Percentiles rank a stretch among this genome's conserved stretches.
Evolutionary conservation across 345 rosid species (phyloP).

Genomic region (Kernera saxatilis): DNA sequence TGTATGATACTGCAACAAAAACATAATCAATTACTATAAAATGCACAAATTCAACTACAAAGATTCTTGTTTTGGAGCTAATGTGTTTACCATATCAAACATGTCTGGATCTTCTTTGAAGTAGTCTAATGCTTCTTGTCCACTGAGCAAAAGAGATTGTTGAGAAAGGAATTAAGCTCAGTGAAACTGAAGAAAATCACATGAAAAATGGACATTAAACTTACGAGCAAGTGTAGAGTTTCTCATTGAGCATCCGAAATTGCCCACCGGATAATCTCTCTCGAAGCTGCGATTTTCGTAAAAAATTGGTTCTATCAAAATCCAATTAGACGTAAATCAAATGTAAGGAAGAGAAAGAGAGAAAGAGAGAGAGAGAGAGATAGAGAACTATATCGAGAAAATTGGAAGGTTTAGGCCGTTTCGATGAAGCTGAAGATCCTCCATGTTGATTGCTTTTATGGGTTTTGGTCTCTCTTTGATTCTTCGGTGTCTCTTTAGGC

Average conservation of each 20-base stretch:
- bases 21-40: neutral
- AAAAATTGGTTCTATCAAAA: neutral
- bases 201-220: neutral
- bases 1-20: constrained; percentile 69
- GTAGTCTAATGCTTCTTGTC: constrained; percentile 74
- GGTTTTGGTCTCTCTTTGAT: neutral
- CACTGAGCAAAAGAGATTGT: constrained; percentile 37
- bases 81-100: constrained; percentile 65
- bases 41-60: neutral
- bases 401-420: constrained; percentile 32
- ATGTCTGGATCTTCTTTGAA: constrained; percentile 71
- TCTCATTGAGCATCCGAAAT: constrained; percentile 91
- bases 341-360: neutral
- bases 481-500: neutral
- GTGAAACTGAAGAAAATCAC: neutral
- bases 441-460: neutral
- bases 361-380: constrained; percentile 6
- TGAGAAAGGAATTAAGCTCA: neutral
- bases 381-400: constrained; percentile 52
- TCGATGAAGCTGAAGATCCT: constrained; percentile 26
- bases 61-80: neutral
- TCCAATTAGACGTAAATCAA: neutral
- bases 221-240: constrained; percentile 89
- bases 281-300: constrained; percentile 50
- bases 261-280: constrained; percentile 61